Evolutionary conservation across 139 green algal species (phyloP), one percentile per base, ranked within the genome.

Genomic region (Marvania coccoides): DNA sequence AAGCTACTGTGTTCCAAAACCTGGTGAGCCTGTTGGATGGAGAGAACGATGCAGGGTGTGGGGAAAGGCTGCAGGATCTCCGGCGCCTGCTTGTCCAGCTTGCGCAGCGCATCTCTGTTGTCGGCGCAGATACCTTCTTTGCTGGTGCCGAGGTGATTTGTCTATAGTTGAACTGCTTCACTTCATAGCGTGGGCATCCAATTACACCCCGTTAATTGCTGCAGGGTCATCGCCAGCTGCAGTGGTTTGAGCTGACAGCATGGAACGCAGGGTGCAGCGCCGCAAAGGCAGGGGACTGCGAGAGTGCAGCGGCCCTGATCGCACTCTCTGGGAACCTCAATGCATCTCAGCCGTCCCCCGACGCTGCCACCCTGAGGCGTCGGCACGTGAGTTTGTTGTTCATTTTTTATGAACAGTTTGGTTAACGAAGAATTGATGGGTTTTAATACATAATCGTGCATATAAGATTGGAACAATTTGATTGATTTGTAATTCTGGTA

Each of bases 1-100:
- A 74, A 45, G 67, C 57, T 29, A 63, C 60, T 9, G 45, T 68
- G 7, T 74, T 74, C 13, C 40, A 61, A 4, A 74, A 74, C 60
- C 67, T 74, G 0, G 48, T 74, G 12, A 34, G 59, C n/a, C 57
- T 74, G n/a, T 10, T 70, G n/a, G n/a, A n/a, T n/a, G n/a, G n/a
- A n/a, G n/a, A n/a, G n/a, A n/a, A n/a, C n/a, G n/a, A n/a, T n/a
- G n/a, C n/a, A n/a, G n/a, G n/a, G n/a, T n/a, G n/a, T n/a, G n/a
- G n/a, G n/a, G n/a, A n/a, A n/a, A n/a, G n/a, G n/a, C n/a, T n/a
- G n/a, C n/a, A n/a, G n/a, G n/a, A n/a, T n/a, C n/a, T n/a, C n/a
- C n/a, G n/a, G n/a, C n/a, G n/a, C n/a, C n/a, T n/a, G 63, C 51
- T 70, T 48, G 51, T 56, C 15, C 15, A 24, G 15, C n/a, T n/a